Base-by-base conservation (phyloP, 805 yeast species). In the Clavispora asparagi region DNA sequence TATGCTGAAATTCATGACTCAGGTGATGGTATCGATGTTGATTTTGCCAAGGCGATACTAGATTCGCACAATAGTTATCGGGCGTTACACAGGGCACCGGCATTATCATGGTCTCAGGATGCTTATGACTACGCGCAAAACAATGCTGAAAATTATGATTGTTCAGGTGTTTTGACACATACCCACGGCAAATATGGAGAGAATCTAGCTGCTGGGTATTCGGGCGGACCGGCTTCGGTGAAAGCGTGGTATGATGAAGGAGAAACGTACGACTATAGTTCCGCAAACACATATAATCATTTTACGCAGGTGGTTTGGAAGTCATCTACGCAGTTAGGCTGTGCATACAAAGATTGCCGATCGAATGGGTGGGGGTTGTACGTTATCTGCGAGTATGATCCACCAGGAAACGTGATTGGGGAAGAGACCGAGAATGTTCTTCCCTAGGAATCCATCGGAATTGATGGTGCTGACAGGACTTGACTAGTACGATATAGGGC, bases 191-290 rank as follows among this genome's bases (percentile, higher is more conserved):
- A 50, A 29, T 71, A 59, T 50, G 76, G 76, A 52, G 76, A 71
- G 53, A 71, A 67, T 51, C 60, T 67, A 48, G 71, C 70, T 12
- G 69, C 67, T 16, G 73, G 73, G 0, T 67, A 51, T 48, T 47
- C 55, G 16, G 39, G 49, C 11, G 73, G 70, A 25, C 54, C 57
- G 11, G 41, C 61, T 17, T 73, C 73, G 8, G 57, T 68, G 7
- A 49, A 56, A 12, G 73, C 73, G 16, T 71, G 76, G 76, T 70
- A 70, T 57, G 61, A 50, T 38, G 75, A 70, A 57, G 71, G 71
- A 43, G 46, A 55, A 10, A 44, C 60, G 17, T 67, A 58, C 49
- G 50, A 54, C 47, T 67, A 60, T 50, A 29, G 42, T n/a, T 31
- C 59, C 5, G 61, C 59, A 29, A 56, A 59, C 48, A 53, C 56